Evolutionary conservation across 305 asterid genomes (phyloP), one percentile per base, ranked within the genome.

Genomic region (Fraxinus latifolia): DNA sequence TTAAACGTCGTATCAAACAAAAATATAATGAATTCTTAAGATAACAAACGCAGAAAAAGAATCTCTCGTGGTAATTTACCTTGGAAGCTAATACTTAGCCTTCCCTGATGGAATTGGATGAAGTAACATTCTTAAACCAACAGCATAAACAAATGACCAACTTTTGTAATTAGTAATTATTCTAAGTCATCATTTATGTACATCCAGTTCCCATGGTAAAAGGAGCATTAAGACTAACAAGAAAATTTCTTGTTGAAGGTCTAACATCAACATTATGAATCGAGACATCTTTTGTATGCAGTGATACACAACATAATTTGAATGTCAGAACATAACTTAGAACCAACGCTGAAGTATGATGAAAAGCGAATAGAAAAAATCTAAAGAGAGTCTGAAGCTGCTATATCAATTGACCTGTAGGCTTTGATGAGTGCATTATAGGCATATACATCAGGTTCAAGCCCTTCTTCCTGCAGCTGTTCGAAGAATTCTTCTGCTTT

Each of bases 391-490:
- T 71, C 21, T 50, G 12, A 62, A 71, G n/a, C 25, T 71, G 62
- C 11, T n/a, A 60, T 27, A 23, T 60, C 23, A 67, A 37, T n/a
- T 86, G 27, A 93, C 98, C 97, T 91, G 88, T 94, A 93, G 83
- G 97, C 92, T 88, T 91, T 97, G 95, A 94, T 91, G 79, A 94
- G 94, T 83, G 97, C 97, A 74, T 94, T 93, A 82, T 91, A 94
- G 82, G 91, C 93, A 81, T 94, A 94, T 39, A 85, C 97, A 74
- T 94, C 97, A 68, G 97, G 97, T 87, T 91, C 98, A 68, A 85
- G 83, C 39, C 97, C 98, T 81, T 91, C 95, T 88, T 94, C 93
- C 82, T 94, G 97, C 81, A 93, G 81, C 81, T 86, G 88, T 84
- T 93, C 97, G 32, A 94, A 94, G 72, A 92, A 82, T 86, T 91